Conservation (phyloP, 495 filamentous ascomycete genomes). For the Lasiosphaeria miniovina region DNA sequence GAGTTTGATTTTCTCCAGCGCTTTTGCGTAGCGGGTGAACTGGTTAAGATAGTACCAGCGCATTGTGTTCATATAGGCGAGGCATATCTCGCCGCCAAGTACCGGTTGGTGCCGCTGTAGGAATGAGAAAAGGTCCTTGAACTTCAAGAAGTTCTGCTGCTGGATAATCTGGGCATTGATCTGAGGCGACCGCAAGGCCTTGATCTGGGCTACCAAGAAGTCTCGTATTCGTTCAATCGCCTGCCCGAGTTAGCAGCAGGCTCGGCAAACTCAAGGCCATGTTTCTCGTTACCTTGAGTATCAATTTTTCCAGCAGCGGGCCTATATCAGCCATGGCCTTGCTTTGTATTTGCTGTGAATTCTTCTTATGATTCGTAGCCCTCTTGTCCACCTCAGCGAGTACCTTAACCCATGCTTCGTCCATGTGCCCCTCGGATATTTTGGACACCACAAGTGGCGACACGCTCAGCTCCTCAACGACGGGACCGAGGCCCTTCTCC, state of each 20-base stretch:
- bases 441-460: slow-evolving; percentile 76
- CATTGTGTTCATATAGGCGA: slow-evolving; percentile 98
- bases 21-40: slow-evolving; percentile 81
- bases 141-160: slow-evolving; percentile 80
- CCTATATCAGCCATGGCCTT: slow-evolving; percentile 80
- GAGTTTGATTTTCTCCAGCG: slow-evolving; percentile 79
- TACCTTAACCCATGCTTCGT: slow-evolving; percentile 84
- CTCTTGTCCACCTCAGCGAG: slow-evolving; percentile 81
- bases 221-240: slow-evolving; percentile 93
- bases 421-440: slow-evolving; percentile 84
- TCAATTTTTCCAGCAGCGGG: slow-evolving; percentile 78
- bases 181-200: slow-evolving; percentile 84
- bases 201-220: slow-evolving; percentile 89
- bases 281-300: slow-evolving; percentile 60
- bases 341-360: slow-evolving; percentile 56
- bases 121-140: slow-evolving; percentile 84
- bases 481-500: slow-evolving; percentile 81
- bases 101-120: slow-evolving; percentile 71
- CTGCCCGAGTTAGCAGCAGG: slow-evolving; percentile 36
- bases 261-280: background rate
- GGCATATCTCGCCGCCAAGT: slow-evolving; percentile 81
- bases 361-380: slow-evolving; percentile 64
- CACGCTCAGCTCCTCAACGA: slow-evolving; percentile 87
- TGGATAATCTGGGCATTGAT: slow-evolving; percentile 97
- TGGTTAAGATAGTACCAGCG: slow-evolving; percentile 94